Evolutionary conservation across 805 yeast genomes (phyloP), one percentile per base, ranked within the genome.

Genomic region (Saturnispora galanensis): DNA sequence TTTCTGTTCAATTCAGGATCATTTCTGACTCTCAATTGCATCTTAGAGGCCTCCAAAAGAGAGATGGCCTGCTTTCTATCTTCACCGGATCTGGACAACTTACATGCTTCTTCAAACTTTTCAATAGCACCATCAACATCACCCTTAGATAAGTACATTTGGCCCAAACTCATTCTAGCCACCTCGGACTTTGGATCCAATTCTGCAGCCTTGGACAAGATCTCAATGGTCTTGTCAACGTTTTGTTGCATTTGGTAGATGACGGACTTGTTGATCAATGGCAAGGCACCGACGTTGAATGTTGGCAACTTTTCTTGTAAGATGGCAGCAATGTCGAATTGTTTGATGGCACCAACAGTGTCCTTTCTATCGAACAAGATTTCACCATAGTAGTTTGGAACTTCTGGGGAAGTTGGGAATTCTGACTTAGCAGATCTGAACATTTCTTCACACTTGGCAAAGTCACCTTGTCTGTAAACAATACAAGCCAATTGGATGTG

Each of bases 311-410:
- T 77, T 52, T 74, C 76, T 69, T 90, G 97, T 59, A 93, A 72
- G 64, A 84, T 79, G 45, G 80, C 81, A 45, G 97, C 87, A 56
- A 77, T 74, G 51, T 89, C 96, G 62, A 88, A 90, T 68, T 87
- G 89, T 59, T 78, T 77, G 48, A 77, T 65, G 47, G 97, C 96
- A 49, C 74, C 81, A 29, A 63, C 73, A 46, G 76, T 66, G 55
- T 84, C 86, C 60, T 82, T 83, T 56, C 74, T 74, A 62, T 90
- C 97, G 50, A 85, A 80, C 57, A 90, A 73, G 41, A 90, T 81
- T 69, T 93, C 98, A 59, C 97, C 98, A 60, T 81, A 88, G 67
- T 88, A 93, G 70, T 87, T 89, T 69, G 93, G 95, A 55, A 88
- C 83, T 64, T 87, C 96, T 45, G 97, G 86, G 43, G 84, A 75